phyloP scores from a whole-genome alignment of 2,329 filamentous ascomycete genomes.

The Colletotrichum echinochloae region DNA sequence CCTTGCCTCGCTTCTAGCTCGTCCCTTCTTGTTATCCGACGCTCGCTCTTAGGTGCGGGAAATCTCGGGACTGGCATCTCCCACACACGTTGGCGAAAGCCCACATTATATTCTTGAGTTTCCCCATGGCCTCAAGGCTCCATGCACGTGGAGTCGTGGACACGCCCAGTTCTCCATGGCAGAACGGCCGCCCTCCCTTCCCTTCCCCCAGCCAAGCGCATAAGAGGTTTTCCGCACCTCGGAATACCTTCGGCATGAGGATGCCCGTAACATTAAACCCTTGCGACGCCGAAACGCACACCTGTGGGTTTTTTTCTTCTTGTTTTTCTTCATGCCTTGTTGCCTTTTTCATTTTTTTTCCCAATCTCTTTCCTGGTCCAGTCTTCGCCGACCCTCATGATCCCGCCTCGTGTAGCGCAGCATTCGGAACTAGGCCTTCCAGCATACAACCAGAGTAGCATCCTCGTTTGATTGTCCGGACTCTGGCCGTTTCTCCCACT shows the following conservation, averaged over 20 bases:
- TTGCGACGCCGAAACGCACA: background rate
- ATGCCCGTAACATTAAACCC: slow-evolving; percentile 15
- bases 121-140: slow-evolving; percentile 5
- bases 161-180: background rate
- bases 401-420: slow-evolving; percentile 6
- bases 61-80: slow-evolving; percentile 34
- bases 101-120: background rate
- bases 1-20: slow-evolving; percentile 7
- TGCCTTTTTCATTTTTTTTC: background rate
- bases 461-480: slow-evolving; percentile 6
- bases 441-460: slow-evolving; percentile 19
- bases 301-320: no score
- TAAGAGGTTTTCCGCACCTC: slow-evolving; percentile 14
- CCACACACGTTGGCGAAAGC: slow-evolving; percentile 23
- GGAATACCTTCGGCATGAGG: slow-evolving; percentile 38
- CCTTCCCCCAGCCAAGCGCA: slow-evolving; percentile 19
- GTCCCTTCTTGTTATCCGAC: slow-evolving; percentile 11
- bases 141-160: no score
- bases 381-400: background rate
- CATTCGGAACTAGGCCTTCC: slow-evolving; percentile 24
- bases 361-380: background rate
- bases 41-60: slow-evolving; percentile 17
- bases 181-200: background rate
- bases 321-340: background rate
- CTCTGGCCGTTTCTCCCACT: background rate